Evolutionary conservation across 768 basidiomycete species (phyloP).

Genomic region (Suillus americanus): DNA sequence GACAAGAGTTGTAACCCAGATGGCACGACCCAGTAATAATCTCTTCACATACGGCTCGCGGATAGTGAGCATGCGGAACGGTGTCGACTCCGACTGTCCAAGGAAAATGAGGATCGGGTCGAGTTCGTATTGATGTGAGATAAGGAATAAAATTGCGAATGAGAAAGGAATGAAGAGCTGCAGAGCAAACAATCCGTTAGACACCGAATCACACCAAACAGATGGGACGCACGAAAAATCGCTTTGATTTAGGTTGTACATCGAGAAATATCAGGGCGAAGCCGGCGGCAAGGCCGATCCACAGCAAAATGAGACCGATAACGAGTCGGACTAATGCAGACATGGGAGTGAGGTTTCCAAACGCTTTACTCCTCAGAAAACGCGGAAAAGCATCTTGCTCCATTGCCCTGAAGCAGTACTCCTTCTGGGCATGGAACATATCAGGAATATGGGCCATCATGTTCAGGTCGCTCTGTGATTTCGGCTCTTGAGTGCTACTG

Average conservation of each 20-base stretch:
- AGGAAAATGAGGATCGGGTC: slow-evolving; percentile 95
- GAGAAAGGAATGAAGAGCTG: slow-evolving; percentile 95
- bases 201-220: not conserved
- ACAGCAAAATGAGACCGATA: slow-evolving; percentile 80
- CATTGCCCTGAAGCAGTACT: slow-evolving; percentile 95
- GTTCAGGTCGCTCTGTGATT: slow-evolving; percentile 60
- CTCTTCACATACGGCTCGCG: slow-evolving; percentile 94
- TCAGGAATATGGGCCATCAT: slow-evolving; percentile 91
- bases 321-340: slow-evolving; percentile 86
- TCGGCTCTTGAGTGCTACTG: slow-evolving; percentile 70
- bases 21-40: slow-evolving; percentile 82
- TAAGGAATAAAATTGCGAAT: slow-evolving; percentile 84
- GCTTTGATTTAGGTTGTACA: slow-evolving; percentile 85
- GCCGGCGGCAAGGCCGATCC: slow-evolving; percentile 91
- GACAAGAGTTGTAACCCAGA: slow-evolving; percentile 87
- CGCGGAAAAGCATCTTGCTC: slow-evolving; percentile 94
- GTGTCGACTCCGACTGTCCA: slow-evolving; percentile 93
- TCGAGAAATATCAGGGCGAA: slow-evolving; percentile 95
- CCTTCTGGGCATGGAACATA: slow-evolving; percentile 96
- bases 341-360: slow-evolving; percentile 93
- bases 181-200: slow-evolving; percentile 5
- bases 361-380: slow-evolving; percentile 96
- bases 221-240: slow-evolving; percentile 82
- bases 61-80: slow-evolving; percentile 90
- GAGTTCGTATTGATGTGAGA: slow-evolving; percentile 96